Percentiles rank a stretch among this genome's conserved stretches.
phyloP scores from a whole-genome alignment of 1,284 basidiomycete species.

The Moniliophthora roreri region DNA sequence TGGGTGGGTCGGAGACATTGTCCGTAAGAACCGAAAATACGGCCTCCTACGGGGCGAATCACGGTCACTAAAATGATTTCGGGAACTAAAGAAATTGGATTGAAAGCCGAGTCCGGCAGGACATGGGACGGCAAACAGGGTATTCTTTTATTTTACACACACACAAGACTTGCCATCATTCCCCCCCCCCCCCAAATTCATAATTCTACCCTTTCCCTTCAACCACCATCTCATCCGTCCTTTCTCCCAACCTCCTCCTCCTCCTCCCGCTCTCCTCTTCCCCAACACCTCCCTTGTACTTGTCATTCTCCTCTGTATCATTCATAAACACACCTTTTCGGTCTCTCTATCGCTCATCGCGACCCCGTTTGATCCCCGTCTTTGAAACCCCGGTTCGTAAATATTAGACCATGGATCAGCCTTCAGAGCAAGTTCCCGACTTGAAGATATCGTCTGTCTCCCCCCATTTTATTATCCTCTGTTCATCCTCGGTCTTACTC shows the following conservation, averaged over 20 bases:
- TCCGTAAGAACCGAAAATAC: no score
- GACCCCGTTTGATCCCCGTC: constrained; percentile 39
- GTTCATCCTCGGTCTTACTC: constrained; percentile 11
- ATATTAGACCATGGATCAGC: constrained; percentile 6
- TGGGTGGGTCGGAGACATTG: no score
- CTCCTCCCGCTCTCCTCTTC: constrained; percentile 11
- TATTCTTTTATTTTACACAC: background rate
- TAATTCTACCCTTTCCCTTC: constrained; percentile 14
- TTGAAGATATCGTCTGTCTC: constrained; percentile 24
- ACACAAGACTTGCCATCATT: constrained; percentile 3
- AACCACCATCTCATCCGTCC: constrained; percentile 12
- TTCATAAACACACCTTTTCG: constrained; percentile 19
- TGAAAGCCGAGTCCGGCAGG: no score
- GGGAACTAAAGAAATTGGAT: no score
- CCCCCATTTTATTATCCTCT: constrained; percentile 11
- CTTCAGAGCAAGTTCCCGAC: constrained; percentile 32
- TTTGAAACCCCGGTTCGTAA: constrained; percentile 10
- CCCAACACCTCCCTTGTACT: constrained; percentile 16
- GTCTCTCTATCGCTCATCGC: constrained; percentile 14
- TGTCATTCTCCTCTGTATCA: constrained; percentile 11
- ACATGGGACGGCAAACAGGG: background rate
- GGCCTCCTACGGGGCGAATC: no score
- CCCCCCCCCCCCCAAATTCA: no score
- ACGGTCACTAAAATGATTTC: no score
- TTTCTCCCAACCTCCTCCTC: constrained; percentile 13